Base-by-base conservation (phyloP, 306 rosid species). In the Cyclanthera cordifolia region DNA sequence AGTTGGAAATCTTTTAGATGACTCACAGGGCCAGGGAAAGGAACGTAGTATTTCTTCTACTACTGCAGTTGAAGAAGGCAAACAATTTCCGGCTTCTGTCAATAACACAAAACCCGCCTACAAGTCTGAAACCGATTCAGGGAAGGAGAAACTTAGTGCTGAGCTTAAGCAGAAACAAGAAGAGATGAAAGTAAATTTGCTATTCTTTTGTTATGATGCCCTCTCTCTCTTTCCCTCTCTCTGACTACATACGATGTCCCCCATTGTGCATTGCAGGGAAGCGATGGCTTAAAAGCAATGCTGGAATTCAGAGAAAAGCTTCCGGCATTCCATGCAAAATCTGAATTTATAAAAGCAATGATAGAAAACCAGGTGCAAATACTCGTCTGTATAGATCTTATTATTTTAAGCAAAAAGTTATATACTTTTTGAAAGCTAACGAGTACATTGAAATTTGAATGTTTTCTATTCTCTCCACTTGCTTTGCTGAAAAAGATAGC, bases 291-390 rank as follows among this genome's bases (percentile, higher is more conserved):
- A 67, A 85, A 75, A 80, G 84, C 81, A 79, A 89, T 89, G 84
- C 83, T 69, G 76, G 76, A 81, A 50, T 92, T 92, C 69, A 82
- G 89, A 72, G 93, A 89, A 86, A 85, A 80, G 56, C 96, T 92
- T 74, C 98, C 96, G 55, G 93, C 98, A 17, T 85, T 79, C 82
- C 84, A 83, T 73, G 75, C 87, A 95, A 92, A 80, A 79, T 85
- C 89, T 2, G 84, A 85, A 75, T 87, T 92, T 78, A 79, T 92
- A 74, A 84, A 82, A 83, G 89, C 91, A 34, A 90, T 87, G 82
- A 76, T 71, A 34, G 83, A 83, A 83, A 89, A 87, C 79, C 98
- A 89, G 98, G 98, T 92, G 74, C 46, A 24, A 51, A 78, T 77
- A 50, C 57, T 67, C 50, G 47, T 32, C 34, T 49, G 12, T 52